Evolutionary conservation across 1,284 basidiomycete genomes (phyloP).

Genomic region (Fomitiporia mediterranea): DNA sequence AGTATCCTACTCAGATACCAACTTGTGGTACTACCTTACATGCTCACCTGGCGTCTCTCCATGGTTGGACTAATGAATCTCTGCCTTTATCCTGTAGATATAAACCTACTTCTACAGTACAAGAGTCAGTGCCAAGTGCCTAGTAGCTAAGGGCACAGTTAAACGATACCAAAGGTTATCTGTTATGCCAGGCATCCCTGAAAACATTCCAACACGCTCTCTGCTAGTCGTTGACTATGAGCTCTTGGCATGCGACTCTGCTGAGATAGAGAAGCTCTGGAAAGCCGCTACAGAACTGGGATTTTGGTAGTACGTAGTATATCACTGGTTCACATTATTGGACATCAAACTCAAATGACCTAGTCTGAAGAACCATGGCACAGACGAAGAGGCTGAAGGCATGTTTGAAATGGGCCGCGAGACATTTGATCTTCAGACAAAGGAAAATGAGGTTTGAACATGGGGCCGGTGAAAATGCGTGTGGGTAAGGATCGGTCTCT

Average conservation of each 20-base stretch:
- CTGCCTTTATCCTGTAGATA: too few relatives aligned
- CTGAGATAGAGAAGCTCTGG: slow-evolving; percentile 45
- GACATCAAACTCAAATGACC: not conserved
- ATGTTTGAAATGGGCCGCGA: slow-evolving; percentile 61
- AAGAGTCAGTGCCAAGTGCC: too few relatives aligned
- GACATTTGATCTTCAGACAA: slow-evolving; percentile 51
- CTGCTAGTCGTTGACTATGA: slow-evolving; percentile 47
- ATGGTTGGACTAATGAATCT: too few relatives aligned
- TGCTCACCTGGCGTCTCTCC: too few relatives aligned
- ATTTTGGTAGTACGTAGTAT: slow-evolving; percentile 48
- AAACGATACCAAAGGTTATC: too few relatives aligned
- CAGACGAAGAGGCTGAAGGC: slow-evolving; percentile 42
- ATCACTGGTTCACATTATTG: not conserved
- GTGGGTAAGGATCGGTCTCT: slow-evolving; percentile 42
- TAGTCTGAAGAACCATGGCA: slow-evolving; percentile 59
- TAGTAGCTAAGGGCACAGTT: too few relatives aligned
- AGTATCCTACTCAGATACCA: too few relatives aligned
- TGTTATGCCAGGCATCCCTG: slow-evolving; percentile 40
- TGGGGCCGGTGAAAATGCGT: slow-evolving; percentile 56
- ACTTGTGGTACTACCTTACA: too few relatives aligned
- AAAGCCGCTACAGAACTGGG: slow-evolving; percentile 47
- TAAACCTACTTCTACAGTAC: too few relatives aligned
- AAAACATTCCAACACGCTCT: slow-evolving; percentile 38
- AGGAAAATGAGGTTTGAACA: slow-evolving; percentile 64
- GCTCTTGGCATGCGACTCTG: slow-evolving; percentile 33